Base-by-base conservation (phyloP, 139 green algal genomes). In the Mesotaenium endlicherianum region DNA sequence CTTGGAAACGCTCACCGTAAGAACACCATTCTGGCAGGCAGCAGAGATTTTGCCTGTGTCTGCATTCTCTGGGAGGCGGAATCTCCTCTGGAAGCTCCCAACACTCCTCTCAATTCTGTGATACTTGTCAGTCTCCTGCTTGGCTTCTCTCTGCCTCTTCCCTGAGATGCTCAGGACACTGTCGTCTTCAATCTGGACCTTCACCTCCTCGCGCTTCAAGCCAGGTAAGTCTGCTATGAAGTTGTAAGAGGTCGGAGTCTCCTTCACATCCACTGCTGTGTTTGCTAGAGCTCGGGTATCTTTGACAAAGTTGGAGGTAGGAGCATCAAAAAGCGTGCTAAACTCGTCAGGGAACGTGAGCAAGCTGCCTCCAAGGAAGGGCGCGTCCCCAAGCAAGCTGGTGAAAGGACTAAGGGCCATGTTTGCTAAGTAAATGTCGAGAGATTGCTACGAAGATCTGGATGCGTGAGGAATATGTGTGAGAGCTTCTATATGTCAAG, bases 1-100 rank as follows among this genome's bases (percentile, higher is more conserved):
- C 82, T 88, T 88, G 31, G 82, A 49, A 41, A 88, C 75, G 55
- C 20, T 79, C 40, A 88, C 75, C 17, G 74, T 85, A 31, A 88
- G 82, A 26, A 88, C 82, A 30, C 82, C 82, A 30, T 88, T 39
- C n/a, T 88, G 11, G 40, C 34, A 40, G 6, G 40, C 31, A 2
- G 82, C 82, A 16, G 34, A 39, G 20, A 88, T 45, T 36, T 88
- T 85, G 4, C 53, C 42, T 31, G 41, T 11, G 8, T 88, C 60
- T 17, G 72, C 79, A 38, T 88, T 85, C 2, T 84, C 45, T 17
- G 82, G 82, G 4, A 88, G 82, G 14, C 59, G 39, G 53, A 88
- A 85, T 0, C 50, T 36, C 41, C 82, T 75, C 30, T 70, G 34
- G 26, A 88, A 88, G 31, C 81, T 86, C 38, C 82, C 82, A 16